phyloP scores from a whole-genome alignment of 208 protist genomes.

The Crithidia brevicula region DNA sequence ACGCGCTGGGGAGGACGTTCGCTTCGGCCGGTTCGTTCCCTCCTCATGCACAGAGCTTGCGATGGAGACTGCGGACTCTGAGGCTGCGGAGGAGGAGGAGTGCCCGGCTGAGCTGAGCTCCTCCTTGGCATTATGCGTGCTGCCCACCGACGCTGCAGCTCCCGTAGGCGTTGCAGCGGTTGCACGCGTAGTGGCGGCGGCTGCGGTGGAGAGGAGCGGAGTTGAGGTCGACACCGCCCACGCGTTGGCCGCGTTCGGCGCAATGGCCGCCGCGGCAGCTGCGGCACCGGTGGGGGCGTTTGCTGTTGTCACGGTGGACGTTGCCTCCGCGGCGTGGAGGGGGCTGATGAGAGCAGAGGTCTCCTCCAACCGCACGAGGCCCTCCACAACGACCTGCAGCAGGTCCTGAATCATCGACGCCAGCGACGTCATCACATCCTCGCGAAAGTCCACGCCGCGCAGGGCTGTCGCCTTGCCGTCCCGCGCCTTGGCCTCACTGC shows the following conservation, averaged over 20 bases:
- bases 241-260: background rate
- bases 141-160: too few relatives aligned
- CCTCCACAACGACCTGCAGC: slow-evolving; percentile 78
- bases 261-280: too few relatives aligned
- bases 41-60: slow-evolving; percentile 2
- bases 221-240: background rate
- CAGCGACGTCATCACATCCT: slow-evolving; percentile 17
- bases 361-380: slow-evolving; percentile 76
- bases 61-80: background rate
- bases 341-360: slow-evolving; percentile 42
- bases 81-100: slow-evolving; percentile 1
- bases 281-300: background rate
- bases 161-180: background rate
- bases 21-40: background rate
- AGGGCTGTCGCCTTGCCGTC: slow-evolving; percentile 5
- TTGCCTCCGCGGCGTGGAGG: slow-evolving; percentile 11
- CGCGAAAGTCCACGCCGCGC: slow-evolving; percentile 7
- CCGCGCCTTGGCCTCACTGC: slow-evolving; percentile 15
- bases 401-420: slow-evolving; percentile 56
- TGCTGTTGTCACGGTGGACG: background rate
- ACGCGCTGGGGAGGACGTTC: slow-evolving; percentile 7
- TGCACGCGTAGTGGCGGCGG: background rate
- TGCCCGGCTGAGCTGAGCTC: slow-evolving; percentile 4
- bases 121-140: slow-evolving; percentile 1
- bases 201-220: background rate